phyloP scores from a whole-genome alignment of 495 filamentous ascomycete genomes.

The Copromyces sp. region DNA sequence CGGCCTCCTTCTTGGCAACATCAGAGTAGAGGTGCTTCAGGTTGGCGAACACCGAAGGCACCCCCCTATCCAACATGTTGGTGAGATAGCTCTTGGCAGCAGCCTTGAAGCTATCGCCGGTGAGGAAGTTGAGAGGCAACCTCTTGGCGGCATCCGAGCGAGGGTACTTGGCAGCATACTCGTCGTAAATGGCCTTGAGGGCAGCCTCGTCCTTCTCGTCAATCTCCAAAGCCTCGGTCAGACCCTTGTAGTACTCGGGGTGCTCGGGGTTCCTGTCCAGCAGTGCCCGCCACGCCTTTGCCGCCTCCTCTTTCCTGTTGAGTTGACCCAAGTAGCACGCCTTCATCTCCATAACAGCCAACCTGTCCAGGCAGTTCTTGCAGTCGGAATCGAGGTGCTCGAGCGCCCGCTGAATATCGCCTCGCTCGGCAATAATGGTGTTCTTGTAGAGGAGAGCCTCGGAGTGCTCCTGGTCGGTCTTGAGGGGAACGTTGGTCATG shows the following conservation, averaged over 20 bases:
- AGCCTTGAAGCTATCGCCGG: conserved; percentile 71
- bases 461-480: conserved; percentile 80
- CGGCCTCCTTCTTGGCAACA: conserved; percentile 58
- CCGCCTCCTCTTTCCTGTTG: conserved; percentile 69
- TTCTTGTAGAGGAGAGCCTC: conserved; percentile 96
- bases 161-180: conserved; percentile 69
- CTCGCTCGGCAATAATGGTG: conserved; percentile 77
- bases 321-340: conserved; percentile 78
- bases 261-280: conserved; percentile 84
- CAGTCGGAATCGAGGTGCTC: conserved; percentile 72
- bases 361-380: conserved; percentile 70
- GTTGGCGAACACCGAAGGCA: conserved; percentile 92
- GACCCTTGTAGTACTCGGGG: conserved; percentile 69
- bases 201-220: conserved; percentile 47
- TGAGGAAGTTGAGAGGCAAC: conserved; percentile 81
- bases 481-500: conserved; percentile 61
- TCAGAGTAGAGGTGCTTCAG: conserved; percentile 84
- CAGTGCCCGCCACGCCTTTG: conserved; percentile 66
- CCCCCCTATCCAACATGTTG: conserved; percentile 87
- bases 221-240: conserved; percentile 60
- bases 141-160: conserved; percentile 76
- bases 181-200: conserved; percentile 64
- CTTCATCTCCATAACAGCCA: conserved; percentile 81
- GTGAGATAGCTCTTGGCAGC: conserved; percentile 73
- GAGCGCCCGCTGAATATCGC: conserved; percentile 68